Conservation (phyloP, 768 basidiomycete species). For the Lactarius quietus region DNA sequence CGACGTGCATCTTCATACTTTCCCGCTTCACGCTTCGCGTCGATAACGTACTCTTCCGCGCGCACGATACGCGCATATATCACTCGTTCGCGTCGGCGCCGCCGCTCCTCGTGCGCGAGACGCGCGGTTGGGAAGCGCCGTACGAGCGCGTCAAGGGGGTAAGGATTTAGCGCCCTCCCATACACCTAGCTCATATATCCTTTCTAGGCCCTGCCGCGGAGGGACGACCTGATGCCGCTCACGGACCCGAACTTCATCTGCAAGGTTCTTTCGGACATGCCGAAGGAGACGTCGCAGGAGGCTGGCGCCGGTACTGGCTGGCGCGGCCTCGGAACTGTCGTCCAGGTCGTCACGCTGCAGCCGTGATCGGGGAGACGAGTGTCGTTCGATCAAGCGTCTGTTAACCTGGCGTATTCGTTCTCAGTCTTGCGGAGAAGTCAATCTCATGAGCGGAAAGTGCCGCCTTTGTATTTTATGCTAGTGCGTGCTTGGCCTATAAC, state of each 20-base stretch:
- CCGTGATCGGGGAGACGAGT: background rate
- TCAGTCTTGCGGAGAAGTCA: background rate
- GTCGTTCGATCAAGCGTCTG: background rate
- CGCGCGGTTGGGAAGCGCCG: constrained; percentile 86
- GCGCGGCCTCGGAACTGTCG: constrained; percentile 70
- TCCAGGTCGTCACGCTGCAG: constrained; percentile 49
- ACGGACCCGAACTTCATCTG: constrained; percentile 85
- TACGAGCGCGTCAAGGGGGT: constrained; percentile 81
- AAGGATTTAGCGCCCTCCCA: constrained; percentile 29
- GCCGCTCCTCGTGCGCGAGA: constrained; percentile 70
- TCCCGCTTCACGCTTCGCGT: constrained; percentile 90
- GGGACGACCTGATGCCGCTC: constrained; percentile 81
- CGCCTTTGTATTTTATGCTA: background rate
- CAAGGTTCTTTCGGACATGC: constrained; percentile 62
- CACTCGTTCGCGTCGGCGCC: constrained; percentile 68
- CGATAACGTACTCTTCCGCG: constrained; percentile 90
- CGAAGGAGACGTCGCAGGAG: constrained; percentile 52
- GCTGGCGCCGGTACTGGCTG: constrained; percentile 75
- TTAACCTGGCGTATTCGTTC: background rate
- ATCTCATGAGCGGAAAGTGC: background rate
- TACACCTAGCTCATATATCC: background rate
- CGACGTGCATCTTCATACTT: constrained; percentile 88
- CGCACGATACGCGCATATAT: constrained; percentile 85
- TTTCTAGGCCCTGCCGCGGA: constrained; percentile 58
- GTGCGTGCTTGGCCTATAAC: background rate